A percentile compares a stretch with the other conserved stretches of the same genome.
Evolutionary conservation across 495 filamentous ascomycete genomes (phyloP).

Genomic region (Oleoguttula mirabilis): DNA sequence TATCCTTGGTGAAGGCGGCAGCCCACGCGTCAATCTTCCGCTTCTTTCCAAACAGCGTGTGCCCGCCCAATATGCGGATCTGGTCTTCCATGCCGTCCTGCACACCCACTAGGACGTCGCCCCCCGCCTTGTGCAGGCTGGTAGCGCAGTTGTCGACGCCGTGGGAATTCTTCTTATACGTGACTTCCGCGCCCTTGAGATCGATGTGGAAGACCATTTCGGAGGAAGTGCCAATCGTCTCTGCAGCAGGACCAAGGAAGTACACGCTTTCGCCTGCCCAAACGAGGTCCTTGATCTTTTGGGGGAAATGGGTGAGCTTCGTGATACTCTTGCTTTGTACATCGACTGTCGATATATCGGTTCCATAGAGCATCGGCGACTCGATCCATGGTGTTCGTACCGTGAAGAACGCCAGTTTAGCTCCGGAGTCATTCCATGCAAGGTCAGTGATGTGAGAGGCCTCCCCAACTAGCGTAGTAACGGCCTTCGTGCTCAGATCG

Average conservation of each 20-base stretch:
- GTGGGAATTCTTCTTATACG: not conserved
- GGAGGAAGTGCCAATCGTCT: not conserved
- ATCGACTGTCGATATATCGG: constrained; percentile 2
- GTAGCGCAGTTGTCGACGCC: constrained; percentile 1
- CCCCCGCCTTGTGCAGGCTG: constrained; percentile 1
- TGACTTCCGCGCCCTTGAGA: not conserved
- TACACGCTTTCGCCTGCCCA: constrained; percentile 7
- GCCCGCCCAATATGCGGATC: constrained; percentile 11
- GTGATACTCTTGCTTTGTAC: not conserved
- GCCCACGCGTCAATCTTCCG: constrained; percentile 6
- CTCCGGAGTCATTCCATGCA: constrained; percentile 9
- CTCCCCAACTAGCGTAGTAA: constrained; percentile 3
- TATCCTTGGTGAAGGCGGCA: constrained; percentile 11
- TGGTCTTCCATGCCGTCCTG: constrained; percentile 7
- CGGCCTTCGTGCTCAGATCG: constrained; percentile 6
- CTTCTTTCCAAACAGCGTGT: constrained; percentile 10
- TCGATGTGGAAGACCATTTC: not conserved
- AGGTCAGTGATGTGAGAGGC: constrained; percentile 9
- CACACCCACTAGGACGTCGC: constrained; percentile 5
- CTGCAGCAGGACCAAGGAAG: constrained; percentile 3
- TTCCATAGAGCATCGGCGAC: not conserved
- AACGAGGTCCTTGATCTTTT: not conserved
- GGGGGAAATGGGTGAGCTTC: not conserved
- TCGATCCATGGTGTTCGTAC: constrained; percentile 2
- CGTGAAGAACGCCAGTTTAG: constrained; percentile 3